Evolutionary conservation across 2,329 filamentous ascomycete genomes (phyloP).

Genomic region (Stachybotrys echinatus): DNA sequence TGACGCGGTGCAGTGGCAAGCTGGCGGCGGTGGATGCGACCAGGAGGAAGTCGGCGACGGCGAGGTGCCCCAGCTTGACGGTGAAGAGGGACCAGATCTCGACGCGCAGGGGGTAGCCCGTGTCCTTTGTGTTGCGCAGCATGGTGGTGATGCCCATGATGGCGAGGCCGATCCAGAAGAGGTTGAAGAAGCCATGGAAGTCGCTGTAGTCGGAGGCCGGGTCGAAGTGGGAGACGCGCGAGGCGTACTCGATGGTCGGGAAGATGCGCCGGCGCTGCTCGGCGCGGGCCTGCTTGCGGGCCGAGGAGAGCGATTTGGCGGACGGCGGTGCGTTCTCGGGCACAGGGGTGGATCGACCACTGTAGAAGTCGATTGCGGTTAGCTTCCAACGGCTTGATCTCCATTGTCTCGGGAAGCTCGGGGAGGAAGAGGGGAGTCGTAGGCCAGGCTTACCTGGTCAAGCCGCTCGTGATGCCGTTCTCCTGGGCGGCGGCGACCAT

Average conservation of each 20-base stretch:
- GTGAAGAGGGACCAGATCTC: constrained; percentile 87
- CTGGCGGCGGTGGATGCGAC: constrained; percentile 67
- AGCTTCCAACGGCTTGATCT: too few species aligned
- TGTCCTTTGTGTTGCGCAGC: constrained; percentile 89
- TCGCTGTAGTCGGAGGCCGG: constrained; percentile 86
- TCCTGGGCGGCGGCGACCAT: constrained; percentile 22
- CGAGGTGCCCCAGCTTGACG: constrained; percentile 83
- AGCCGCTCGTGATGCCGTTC: constrained; percentile 31
- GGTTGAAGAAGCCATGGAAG: constrained; percentile 94
- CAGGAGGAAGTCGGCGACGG: constrained; percentile 80
- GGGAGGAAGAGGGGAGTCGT: background rate
- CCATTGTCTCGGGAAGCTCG: background rate
- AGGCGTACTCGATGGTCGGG: constrained; percentile 85
- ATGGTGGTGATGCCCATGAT: constrained; percentile 98
- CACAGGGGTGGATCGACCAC: constrained; percentile 77
- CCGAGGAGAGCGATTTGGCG: constrained; percentile 76
- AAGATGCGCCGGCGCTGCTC: constrained; percentile 81
- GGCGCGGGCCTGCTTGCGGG: constrained; percentile 76
- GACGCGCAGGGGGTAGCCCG: constrained; percentile 77
- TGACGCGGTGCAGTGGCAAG: constrained; percentile 67
- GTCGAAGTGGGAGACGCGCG: constrained; percentile 92
- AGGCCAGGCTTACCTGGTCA: constrained; percentile 36
- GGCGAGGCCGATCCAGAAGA: constrained; percentile 95
- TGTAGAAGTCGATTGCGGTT: constrained; percentile 26
- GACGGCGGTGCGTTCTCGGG: constrained; percentile 91